Evolutionary conservation across 345 rosid species (phyloP), one percentile per base, ranked within the genome.

Genomic region (Combretum micranthum): DNA sequence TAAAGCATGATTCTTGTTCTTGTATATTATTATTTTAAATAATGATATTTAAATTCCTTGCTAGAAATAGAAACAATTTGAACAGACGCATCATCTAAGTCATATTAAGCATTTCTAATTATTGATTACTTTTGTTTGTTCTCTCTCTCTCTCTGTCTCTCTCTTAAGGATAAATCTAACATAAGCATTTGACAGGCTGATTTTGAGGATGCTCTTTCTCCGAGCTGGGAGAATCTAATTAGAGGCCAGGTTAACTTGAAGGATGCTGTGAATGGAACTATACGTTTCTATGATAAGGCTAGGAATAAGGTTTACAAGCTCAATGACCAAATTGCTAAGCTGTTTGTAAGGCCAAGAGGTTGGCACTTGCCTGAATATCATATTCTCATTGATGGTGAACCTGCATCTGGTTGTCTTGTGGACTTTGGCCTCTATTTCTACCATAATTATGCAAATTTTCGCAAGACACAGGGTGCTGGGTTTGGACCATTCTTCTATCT

Each of bases 331-430:
- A 75, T 69, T 12, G 94, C 99, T 13, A 86, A 83, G 79, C 77
- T 93, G 8, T 89, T 93, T 67, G 94, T 93, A 53, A 81, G 96
- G 13, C 94, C 94, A 21, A 59, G 97, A 53, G 97, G 97, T 17
- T 89, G 99, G 99, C 99, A 93, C 61, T 70, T 89, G 3, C 96
- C 94, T 0, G 97, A 93, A 68, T 77, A 88, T 21, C 99, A 85
- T 66, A 82, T 89, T 69, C 63, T 87, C 59, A 83, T 89, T 15
- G 97, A 85, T 4, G 96, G 96, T 1, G 87, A 84, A 23, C 97
- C 97, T 2, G 96, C 96, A 42, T 82, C 70, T 0, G 95, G 97
- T 21, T 93, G 97, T 77, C 89, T 93, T 0, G 88, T 87, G 4
- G 99, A 93, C 56, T 93, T 93, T 20, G 90, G 97, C 44, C 86